Evolutionary conservation across 2,329 filamentous ascomycete genomes (phyloP).

Genomic region (Cordyceps militaris): DNA sequence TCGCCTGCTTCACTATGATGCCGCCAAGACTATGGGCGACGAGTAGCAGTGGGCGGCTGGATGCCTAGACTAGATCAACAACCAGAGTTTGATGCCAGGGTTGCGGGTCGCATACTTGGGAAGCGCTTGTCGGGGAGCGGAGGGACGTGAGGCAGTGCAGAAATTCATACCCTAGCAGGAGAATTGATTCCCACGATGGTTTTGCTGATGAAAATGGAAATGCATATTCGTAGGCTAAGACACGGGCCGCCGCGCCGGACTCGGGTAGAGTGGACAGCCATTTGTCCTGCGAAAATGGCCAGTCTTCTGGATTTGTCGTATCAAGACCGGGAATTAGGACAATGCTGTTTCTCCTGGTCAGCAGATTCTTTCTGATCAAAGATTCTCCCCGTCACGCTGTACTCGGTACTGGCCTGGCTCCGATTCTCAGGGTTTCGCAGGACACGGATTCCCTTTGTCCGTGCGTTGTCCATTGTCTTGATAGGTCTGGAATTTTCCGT

Average conservation of each 20-base stretch:
- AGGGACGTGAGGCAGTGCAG: background rate
- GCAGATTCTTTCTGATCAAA: background rate
- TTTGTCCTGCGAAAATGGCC: background rate
- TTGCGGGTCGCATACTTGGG: background rate
- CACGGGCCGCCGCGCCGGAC: background rate
- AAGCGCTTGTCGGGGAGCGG: background rate
- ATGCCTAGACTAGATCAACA: background rate
- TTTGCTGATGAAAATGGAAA: background rate
- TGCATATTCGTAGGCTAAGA: constrained; percentile 1
- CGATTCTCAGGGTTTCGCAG: background rate
- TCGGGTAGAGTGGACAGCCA: constrained; percentile 5
- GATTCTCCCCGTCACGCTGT: background rate
- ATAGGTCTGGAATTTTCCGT: no score
- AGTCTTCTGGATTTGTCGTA: background rate
- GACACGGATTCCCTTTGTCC: background rate
- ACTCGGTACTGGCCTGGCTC: background rate
- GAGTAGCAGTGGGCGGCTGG: background rate
- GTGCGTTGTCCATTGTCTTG: background rate
- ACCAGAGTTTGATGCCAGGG: background rate
- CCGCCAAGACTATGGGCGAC: constrained; percentile 8
- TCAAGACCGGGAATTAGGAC: constrained; percentile 3
- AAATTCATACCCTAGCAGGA: constrained; percentile 7
- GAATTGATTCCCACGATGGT: constrained; percentile 7
- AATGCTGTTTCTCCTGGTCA: background rate
- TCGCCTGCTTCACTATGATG: constrained; percentile 1